Conservation (phyloP, 257 asterid species). For the Solanum neorickii region DNA sequence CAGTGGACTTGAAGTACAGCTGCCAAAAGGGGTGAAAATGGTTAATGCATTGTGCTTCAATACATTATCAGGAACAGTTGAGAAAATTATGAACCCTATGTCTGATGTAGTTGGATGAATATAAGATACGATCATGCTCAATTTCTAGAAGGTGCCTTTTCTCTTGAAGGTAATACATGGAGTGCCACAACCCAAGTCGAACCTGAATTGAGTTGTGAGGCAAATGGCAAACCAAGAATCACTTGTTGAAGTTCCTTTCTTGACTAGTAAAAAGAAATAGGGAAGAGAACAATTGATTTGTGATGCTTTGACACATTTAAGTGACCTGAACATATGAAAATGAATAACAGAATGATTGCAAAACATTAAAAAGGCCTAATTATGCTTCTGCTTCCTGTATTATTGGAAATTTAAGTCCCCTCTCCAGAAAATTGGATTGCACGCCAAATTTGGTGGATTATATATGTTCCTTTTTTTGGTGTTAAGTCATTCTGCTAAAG, state of each 20-base stretch:
- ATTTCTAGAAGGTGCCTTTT: background rate
- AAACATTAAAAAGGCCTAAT: background rate
- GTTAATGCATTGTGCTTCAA: background rate
- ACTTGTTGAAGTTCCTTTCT: background rate
- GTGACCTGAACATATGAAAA: background rate
- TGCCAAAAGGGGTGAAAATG: constrained; percentile 20
- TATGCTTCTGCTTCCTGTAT: background rate
- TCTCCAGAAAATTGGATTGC: background rate
- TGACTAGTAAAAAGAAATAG: background rate
- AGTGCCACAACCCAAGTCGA: background rate
- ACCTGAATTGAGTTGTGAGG: background rate
- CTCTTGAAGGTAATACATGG: background rate
- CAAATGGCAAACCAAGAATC: background rate
- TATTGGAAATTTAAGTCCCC: background rate
- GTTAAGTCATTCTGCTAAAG: background rate
- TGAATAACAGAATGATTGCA: background rate
- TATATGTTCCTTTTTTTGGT: background rate
- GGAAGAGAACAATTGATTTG: background rate
- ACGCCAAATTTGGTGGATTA: background rate
- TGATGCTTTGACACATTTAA: background rate
- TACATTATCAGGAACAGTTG: background rate
- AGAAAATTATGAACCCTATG: background rate
- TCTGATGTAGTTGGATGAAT: background rate
- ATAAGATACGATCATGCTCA: background rate
- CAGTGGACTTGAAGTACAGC: constrained; percentile 90